Base-by-base conservation (phyloP, 306 rosid genomes). In the Mimosa bimucronata region DNA sequence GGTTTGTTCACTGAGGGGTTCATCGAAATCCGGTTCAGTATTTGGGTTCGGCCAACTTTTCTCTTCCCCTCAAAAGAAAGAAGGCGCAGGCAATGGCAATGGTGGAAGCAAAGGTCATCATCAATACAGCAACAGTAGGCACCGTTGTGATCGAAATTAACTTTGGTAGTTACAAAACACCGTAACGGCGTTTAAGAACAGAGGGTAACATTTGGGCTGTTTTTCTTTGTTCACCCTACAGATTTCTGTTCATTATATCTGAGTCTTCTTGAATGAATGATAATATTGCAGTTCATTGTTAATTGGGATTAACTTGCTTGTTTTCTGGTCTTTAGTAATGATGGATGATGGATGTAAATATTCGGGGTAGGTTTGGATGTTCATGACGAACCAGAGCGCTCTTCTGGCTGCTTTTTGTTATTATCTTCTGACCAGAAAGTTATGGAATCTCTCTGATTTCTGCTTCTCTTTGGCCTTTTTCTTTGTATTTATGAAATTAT, bases 41-140 rank as follows among this genome's bases (percentile, higher is more conserved):
- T 93, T 96, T 29, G 98, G 96, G 45, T 91, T 96, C 57, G 97
- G 99, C 0, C 99, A 88, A 71, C 88, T 96, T 2, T 96, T 95
- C 73, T 86, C 98, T 0, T 83, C 92, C 0, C 97, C 88, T 52
- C 98, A 91, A 88, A 95, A 95, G 79, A 88, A 81, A 67, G 97
- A 91, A 19, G 68, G 81, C 0, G 71, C 65, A 52, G n/a, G n/a
- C n/a, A n/a, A n/a, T n/a, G 85, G 83, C 19, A 61, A 31, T 40
- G 85, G 75, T 2, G 84, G 89, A 21, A 34, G 38, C 38, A 34
- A 34, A 34, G 5, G 38, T 34, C 38, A 34, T 34, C 3, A 34
- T 34, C 38, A 34, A 6, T 34, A 34, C 5, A 34, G 38, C 5
- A 34, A 34, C 5, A 34, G 38, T 34, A 34, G 88, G 74, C 79